These are phyloP conservation scores for Acer yangbiense DNA, from an alignment of 345 rosid species.

Conservation along the genomic window DNA sequence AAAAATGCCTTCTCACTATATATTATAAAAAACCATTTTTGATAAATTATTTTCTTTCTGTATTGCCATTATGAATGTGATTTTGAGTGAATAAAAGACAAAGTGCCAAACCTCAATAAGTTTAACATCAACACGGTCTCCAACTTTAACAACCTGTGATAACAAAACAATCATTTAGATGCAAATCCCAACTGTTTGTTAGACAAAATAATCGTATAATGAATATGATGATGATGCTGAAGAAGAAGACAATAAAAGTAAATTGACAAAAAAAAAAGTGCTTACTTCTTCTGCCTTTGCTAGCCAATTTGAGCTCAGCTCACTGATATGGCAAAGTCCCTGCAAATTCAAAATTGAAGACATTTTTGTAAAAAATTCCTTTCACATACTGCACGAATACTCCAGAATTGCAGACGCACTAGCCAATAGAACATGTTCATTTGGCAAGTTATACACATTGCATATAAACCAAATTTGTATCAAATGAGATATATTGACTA, in stretches of 20 bases:
- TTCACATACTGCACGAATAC: background rate
- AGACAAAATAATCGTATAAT: background rate
- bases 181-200: background rate
- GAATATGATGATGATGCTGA: background rate
- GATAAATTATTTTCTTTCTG: background rate
- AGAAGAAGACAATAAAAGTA: background rate
- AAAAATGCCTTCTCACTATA: background rate
- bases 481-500: background rate
- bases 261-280: constrained; percentile 9
- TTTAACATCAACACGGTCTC: constrained; percentile 92
- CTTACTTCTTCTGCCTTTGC: constrained; percentile 99
- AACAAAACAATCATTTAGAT: constrained; percentile 13
- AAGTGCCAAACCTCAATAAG: constrained; percentile 74
- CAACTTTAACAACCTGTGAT: constrained; percentile 76
- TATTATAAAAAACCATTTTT: background rate
- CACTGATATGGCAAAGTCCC: constrained; percentile 99
- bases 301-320: constrained; percentile 79
- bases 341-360: constrained; percentile 29
- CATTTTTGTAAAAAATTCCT: background rate
- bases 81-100: constrained; percentile 7
- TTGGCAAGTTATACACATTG: background rate
- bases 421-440: background rate
- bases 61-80: background rate
- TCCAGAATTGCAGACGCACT: background rate
- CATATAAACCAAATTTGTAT: background rate